These are phyloP conservation scores for Globisporangium middletonii DNA, from an alignment of 352 stramenopile genomes.

Conservation along the genomic window DNA sequence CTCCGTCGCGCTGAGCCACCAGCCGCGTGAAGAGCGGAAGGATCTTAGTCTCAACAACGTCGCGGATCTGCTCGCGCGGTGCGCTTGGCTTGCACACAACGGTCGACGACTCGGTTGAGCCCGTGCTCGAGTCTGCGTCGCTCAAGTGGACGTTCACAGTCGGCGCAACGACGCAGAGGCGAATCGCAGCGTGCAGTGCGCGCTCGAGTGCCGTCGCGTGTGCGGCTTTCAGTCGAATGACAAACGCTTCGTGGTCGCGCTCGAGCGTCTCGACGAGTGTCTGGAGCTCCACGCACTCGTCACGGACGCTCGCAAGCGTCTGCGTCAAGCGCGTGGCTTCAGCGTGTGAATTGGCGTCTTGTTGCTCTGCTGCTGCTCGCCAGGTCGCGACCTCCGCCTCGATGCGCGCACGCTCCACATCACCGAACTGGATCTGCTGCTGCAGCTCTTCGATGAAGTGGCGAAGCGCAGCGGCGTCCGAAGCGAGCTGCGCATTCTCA, in stretches of 20 bases:
- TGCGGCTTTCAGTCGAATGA: constrained; percentile 21
- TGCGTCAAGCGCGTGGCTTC: neutral
- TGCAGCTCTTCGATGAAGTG: too few species aligned
- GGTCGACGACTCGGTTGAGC: constrained; percentile 2
- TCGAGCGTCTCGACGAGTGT: neutral
- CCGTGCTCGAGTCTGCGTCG: constrained; percentile 18
- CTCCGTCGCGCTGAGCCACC: constrained; percentile 33
- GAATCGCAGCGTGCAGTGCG: constrained; percentile 39
- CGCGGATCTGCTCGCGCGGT: constrained; percentile 37
- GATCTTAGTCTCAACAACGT: constrained; percentile 59
- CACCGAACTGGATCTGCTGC: neutral
- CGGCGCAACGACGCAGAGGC: constrained; percentile 73
- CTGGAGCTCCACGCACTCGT: neutral
- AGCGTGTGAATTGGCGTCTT: neutral
- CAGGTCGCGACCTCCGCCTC: neutral
- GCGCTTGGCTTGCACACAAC: constrained; percentile 23
- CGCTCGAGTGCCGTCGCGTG: constrained; percentile 28
- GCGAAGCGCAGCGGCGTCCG: neutral
- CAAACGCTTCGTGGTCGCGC: constrained; percentile 10
- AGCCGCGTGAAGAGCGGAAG: constrained; percentile 52
- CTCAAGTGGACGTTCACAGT: constrained; percentile 78
- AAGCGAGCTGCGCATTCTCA: neutral
- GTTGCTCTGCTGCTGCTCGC: neutral
- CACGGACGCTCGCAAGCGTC: neutral
- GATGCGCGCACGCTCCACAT: too few species aligned